These are phyloP conservation scores for Talaromyces amestolkiae DNA, from an alignment of 2,329 filamentous ascomycete genomes.

Conservation along the genomic window DNA sequence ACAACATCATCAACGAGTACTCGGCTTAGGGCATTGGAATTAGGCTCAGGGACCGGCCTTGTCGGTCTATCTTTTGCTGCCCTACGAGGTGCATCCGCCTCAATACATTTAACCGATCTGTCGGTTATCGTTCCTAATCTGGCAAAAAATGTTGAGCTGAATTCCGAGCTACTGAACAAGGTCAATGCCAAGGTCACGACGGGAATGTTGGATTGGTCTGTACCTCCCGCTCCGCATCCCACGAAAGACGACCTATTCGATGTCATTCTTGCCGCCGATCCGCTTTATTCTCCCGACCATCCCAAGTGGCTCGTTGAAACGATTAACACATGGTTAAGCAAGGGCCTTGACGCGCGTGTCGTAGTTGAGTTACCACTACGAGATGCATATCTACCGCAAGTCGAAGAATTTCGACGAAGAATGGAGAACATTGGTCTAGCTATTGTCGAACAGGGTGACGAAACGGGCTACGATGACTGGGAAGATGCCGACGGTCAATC, in stretches of 20 bases:
- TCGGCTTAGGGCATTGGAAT: slow-evolving; percentile 60
- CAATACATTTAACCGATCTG: slow-evolving; percentile 77
- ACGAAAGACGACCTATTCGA: slow-evolving; percentile 44
- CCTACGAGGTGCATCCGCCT: slow-evolving; percentile 55
- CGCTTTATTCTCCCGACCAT: slow-evolving; percentile 82
- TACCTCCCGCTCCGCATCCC: slow-evolving; percentile 30
- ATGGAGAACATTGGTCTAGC: slow-evolving; percentile 58
- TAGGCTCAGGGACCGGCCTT: slow-evolving; percentile 89
- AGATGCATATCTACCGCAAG: slow-evolving; percentile 63
- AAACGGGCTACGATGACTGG: slow-evolving; percentile 50
- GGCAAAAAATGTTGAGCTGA: slow-evolving; percentile 66
- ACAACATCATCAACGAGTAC: slow-evolving; percentile 23
- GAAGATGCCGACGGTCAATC: slow-evolving; percentile 41
- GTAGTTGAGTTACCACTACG: slow-evolving; percentile 79
- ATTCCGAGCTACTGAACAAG: slow-evolving; percentile 55
- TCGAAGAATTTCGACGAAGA: slow-evolving; percentile 59
- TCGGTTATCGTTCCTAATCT: slow-evolving; percentile 81
- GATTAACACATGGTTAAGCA: slow-evolving; percentile 65
- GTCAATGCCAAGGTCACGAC: slow-evolving; percentile 59
- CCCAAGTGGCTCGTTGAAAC: slow-evolving; percentile 70
- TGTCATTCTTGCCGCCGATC: slow-evolving; percentile 80
- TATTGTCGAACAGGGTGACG: slow-evolving; percentile 52
- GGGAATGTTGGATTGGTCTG: slow-evolving; percentile 70
- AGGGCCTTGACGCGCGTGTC: slow-evolving; percentile 58
- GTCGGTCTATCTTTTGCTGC: slow-evolving; percentile 80